phyloP scores from a whole-genome alignment of 2,329 filamentous ascomycete species.

The Colletotrichum magnum region DNA sequence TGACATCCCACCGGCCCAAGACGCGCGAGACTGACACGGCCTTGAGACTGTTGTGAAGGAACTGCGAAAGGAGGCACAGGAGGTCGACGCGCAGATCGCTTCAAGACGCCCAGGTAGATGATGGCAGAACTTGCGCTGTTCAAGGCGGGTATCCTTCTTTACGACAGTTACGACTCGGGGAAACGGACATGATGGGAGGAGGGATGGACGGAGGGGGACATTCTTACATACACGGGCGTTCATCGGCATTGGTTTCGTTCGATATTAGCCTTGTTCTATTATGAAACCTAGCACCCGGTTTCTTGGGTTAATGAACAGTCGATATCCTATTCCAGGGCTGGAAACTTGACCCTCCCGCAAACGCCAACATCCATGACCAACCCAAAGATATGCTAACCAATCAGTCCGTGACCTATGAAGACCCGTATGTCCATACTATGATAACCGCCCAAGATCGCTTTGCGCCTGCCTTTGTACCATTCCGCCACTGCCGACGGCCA shows the following conservation, averaged over 20 bases:
- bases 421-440: conserved; percentile 35
- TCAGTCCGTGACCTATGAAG: conserved; percentile 19
- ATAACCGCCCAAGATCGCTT: conserved; percentile 12
- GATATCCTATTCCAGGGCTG: not conserved
- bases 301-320: conserved; percentile 10
- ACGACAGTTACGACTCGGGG: conserved; percentile 16
- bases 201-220: not conserved
- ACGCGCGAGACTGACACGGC: not conserved
- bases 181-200: conserved; percentile 2
- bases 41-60: conserved; percentile 72
- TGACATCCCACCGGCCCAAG: too few relatives aligned
- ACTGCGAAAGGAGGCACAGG: conserved; percentile 69
- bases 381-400: conserved; percentile 17
- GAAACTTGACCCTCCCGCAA: conserved; percentile 4
- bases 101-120: conserved; percentile 44
- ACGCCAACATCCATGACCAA: conserved; percentile 24
- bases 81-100: conserved; percentile 59
- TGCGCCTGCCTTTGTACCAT: conserved; percentile 24
- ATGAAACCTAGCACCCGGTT: conserved; percentile 33
- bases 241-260: conserved; percentile 17
- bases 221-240: conserved; percentile 22
- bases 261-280: conserved; percentile 21
- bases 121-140: not conserved
- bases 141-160: not conserved
- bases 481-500: conserved; percentile 2